Percentiles rank a stretch among this genome's conserved stretches.
These are phyloP conservation scores for Trypanosoma vivax DNA, from an alignment of 208 protist genomes.

Conservation along the genomic window DNA sequence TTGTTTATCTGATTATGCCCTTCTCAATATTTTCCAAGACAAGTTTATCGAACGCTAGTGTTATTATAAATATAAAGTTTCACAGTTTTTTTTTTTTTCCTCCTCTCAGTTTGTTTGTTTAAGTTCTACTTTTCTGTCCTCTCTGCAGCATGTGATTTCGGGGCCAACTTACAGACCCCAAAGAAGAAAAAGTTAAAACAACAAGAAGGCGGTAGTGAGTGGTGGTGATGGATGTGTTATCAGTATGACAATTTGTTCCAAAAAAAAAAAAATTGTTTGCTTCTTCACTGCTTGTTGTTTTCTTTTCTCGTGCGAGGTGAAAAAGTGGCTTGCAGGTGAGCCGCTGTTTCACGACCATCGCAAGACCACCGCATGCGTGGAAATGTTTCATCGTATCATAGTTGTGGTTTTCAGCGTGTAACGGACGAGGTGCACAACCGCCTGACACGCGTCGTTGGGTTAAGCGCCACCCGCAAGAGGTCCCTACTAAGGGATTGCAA, in stretches of 20 bases:
- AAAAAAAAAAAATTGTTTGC: slow-evolving; percentile 1
- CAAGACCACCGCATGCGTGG: slow-evolving; percentile 7
- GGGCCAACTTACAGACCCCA: too few relatives aligned
- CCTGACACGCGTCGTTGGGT: neutral
- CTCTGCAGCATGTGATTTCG: too few relatives aligned
- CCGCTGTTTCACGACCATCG: neutral
- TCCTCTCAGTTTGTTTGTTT: slow-evolving; percentile 1
- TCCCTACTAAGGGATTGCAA: slow-evolving; percentile 9
- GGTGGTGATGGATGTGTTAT: too few relatives aligned
- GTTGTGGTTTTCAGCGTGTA: neutral
- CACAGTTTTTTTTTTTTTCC: neutral
- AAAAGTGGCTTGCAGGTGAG: neutral
- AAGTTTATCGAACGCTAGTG: neutral
- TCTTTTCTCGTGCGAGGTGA: neutral
- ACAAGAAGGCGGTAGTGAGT: too few relatives aligned
- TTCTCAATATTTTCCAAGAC: neutral
- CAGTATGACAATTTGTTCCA: slow-evolving; percentile 6
- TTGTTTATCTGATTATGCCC: neutral
- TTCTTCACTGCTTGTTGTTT: neutral
- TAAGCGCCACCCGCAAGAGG: slow-evolving; percentile 18
- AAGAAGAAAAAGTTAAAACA: too few relatives aligned
- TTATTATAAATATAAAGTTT: neutral
- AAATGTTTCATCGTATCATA: neutral
- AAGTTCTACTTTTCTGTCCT: too few relatives aligned
- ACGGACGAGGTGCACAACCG: slow-evolving; percentile 6